phyloP scores from a whole-genome alignment of 768 basidiomycete genomes.

The Rubroboletus pulcherrimus region DNA sequence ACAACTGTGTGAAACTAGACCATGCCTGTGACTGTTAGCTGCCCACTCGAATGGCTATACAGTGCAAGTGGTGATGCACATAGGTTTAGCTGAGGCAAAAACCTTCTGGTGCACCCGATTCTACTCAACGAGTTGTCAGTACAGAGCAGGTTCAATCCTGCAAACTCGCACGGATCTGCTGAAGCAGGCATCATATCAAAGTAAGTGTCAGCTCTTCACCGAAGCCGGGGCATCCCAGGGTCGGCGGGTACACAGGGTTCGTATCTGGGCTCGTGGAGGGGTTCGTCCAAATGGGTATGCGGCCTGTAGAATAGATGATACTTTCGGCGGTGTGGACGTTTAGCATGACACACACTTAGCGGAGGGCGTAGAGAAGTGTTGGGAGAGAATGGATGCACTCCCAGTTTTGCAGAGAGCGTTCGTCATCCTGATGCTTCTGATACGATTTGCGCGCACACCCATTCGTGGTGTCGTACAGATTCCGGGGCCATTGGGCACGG shows the following conservation, averaged over 20 bases:
- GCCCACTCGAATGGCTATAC: not conserved
- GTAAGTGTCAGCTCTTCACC: not conserved
- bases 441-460: conserved; percentile 8
- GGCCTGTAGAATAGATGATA: conserved; percentile 6
- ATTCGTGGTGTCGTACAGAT: conserved; percentile 6
- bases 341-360: conserved; percentile 6
- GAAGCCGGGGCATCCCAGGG: not conserved
- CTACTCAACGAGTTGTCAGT: not conserved
- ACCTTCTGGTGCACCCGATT: not conserved
- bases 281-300: conserved; percentile 4
- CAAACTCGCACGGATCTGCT: not conserved
- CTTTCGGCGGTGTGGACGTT: conserved; percentile 6
- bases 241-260: not conserved
- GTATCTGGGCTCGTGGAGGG: conserved; percentile 7
- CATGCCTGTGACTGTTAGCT: not conserved
- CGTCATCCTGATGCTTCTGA: conserved; percentile 23
- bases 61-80: not conserved
- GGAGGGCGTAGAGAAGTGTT: conserved; percentile 28
- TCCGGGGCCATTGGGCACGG: conserved; percentile 10
- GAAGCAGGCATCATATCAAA: not conserved
- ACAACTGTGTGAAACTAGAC: not conserved
- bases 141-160: not conserved
- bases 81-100: not conserved
- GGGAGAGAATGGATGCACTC: conserved; percentile 25
- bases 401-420: conserved; percentile 15